Evolutionary conservation across 1,284 basidiomycete genomes (phyloP), one percentile per base, ranked within the genome.

Genomic region (Fereydounia khargensis): DNA sequence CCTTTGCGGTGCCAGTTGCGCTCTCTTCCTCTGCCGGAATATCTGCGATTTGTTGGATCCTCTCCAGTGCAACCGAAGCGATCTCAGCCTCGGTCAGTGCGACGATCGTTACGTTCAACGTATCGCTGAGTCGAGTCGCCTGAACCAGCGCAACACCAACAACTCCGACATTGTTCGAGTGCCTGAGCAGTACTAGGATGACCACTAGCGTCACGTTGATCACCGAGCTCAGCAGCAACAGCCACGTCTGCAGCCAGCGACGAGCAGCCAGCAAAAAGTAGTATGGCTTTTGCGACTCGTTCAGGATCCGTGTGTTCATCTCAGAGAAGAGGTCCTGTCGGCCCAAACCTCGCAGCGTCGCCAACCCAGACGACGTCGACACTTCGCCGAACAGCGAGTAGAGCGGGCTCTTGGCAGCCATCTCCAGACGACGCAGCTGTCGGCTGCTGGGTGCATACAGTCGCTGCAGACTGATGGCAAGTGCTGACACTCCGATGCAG

Each of bases 21-120:
- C 18, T 16, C 13, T 28, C 37, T 8, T 52, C 52, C 27, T 73
- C 72, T 6, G 49, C 47, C 10, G 52, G 54, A 6, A 76, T 52
- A 0, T 59, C 34, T 17, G 47, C 49, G 23, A 76, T 65, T 35
- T 74, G 71, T 24, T 63, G 65, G n/a, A 77, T 54, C 3, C 76
- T 61, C 34, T 74, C 75, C 16, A 77, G 48, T 4, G 74, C 70
- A 7, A 77, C 70, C 8, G 68, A 62, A 0, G 70, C 74, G 41
- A 77, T 77, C 42, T 77, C 76, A n/a, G 70, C 60, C 14, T 68
- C 59, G 19, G 72, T 73, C 52, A 70, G 74, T 27, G 64, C 52
- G 38, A 73, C 42, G 5, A 72, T 37, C 13, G 35, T 38, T 27
- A 47, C 34, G 34, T 64, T 67, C 35, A 74, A 44, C 23, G 39